A percentile compares a stretch with the other conserved stretches of the same genome.
Conservation (phyloP, 2,329 filamentous ascomycete genomes). For the Epicoccum nigrum region DNA sequence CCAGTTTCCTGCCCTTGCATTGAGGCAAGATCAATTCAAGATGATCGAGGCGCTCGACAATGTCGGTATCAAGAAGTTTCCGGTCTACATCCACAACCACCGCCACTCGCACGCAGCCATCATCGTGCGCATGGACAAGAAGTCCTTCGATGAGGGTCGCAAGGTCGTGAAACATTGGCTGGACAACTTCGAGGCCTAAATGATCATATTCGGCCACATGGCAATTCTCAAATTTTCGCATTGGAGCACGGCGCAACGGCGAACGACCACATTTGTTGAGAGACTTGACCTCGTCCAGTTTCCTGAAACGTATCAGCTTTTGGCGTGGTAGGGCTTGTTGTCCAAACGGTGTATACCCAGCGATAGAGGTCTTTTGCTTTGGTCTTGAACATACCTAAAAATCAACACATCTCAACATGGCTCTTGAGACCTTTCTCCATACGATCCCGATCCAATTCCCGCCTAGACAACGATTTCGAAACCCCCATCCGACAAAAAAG, state of each 20-base stretch:
- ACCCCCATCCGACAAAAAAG: too few relatives aligned
- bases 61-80: conserved; percentile 64
- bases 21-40: conserved; percentile 79
- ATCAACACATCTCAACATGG: too few relatives aligned
- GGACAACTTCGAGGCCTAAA: conserved; percentile 65
- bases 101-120: conserved; percentile 87
- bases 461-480: too few relatives aligned
- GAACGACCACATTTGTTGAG: too few relatives aligned
- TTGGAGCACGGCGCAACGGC: neutral
- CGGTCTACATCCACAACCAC: conserved; percentile 76
- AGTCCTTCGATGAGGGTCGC: conserved; percentile 75
- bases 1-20: conserved; percentile 72
- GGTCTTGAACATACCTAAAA: too few relatives aligned
- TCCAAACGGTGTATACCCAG: too few relatives aligned
- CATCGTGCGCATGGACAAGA: conserved; percentile 73
- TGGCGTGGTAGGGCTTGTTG: too few relatives aligned
- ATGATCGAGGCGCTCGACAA: conserved; percentile 80
- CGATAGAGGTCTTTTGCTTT: too few relatives aligned
- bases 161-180: conserved; percentile 83
- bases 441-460: too few relatives aligned
- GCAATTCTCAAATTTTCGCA: neutral
- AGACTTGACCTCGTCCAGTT: too few relatives aligned
- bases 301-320: too few relatives aligned
- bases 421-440: too few relatives aligned
- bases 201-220: neutral